A percentile compares a stretch with the other conserved stretches of the same genome.
Evolutionary conservation across 2,329 filamentous ascomycete genomes (phyloP).

Genomic region (Byssoonygena ceratinophila): DNA sequence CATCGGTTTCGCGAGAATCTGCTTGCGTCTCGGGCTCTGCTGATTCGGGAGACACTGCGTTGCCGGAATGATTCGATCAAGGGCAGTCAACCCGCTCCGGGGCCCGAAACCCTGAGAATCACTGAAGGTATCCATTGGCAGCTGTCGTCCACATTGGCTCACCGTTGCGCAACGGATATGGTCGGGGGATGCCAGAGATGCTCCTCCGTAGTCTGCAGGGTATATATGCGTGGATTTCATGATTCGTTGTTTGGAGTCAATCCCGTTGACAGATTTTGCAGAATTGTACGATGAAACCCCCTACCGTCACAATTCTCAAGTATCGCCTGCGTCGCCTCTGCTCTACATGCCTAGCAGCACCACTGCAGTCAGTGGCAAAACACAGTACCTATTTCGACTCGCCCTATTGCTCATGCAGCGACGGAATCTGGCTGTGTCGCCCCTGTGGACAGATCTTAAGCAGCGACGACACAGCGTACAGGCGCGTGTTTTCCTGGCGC

Average conservation of each 20-base stretch:
- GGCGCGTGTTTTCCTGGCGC: constrained; percentile 76
- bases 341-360: constrained; percentile 59
- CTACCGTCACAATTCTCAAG: constrained; percentile 54
- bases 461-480: constrained; percentile 48
- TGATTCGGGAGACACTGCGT: constrained; percentile 64
- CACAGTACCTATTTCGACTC: constrained; percentile 36
- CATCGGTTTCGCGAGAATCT: constrained; percentile 67
- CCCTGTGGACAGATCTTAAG: constrained; percentile 64
- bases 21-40: constrained; percentile 62
- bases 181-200: constrained; percentile 75
- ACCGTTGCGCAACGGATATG: constrained; percentile 75
- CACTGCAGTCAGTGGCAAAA: constrained; percentile 39
- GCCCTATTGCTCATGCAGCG: constrained; percentile 49
- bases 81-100: background rate
- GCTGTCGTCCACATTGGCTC: constrained; percentile 56
- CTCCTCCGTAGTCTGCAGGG: constrained; percentile 66
- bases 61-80: constrained; percentile 57
- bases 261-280: constrained; percentile 30
- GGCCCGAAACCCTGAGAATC: too few relatives aligned
- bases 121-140: background rate
- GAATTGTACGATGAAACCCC: constrained; percentile 86
- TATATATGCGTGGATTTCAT: constrained; percentile 37
- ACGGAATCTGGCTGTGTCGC: constrained; percentile 68
- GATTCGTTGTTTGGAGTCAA: background rate
- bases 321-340: constrained; percentile 76